Conservation (phyloP, 805 yeast species). For the Lipomyces starkeyi region DNA sequence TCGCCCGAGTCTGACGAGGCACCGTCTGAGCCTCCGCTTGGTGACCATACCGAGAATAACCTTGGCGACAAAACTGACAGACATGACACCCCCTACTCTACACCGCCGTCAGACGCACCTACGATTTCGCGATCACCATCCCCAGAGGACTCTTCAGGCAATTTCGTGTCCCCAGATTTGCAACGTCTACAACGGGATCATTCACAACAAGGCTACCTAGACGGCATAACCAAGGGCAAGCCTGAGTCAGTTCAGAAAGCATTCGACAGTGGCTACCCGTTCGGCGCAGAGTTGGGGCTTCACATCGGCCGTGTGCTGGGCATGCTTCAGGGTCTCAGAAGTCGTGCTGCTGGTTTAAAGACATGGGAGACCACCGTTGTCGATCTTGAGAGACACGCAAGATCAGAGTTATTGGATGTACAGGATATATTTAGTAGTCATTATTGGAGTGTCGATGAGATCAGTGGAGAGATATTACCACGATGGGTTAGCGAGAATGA, state of each 20-base stretch:
- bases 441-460: conserved; percentile 27
- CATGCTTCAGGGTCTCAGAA: conserved; percentile 50
- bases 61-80: background rate
- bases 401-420: conserved; percentile 21
- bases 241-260: conserved; percentile 76
- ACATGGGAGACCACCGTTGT: background rate
- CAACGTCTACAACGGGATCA: conserved; percentile 57
- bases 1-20: background rate
- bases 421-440: conserved; percentile 15
- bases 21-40: background rate
- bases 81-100: background rate
- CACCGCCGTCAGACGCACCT: background rate
- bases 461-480: conserved; percentile 20
- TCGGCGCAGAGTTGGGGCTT: conserved; percentile 74
- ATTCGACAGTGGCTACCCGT: conserved; percentile 78
- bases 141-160: background rate
- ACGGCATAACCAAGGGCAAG: conserved; percentile 73
- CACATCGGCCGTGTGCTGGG: conserved; percentile 71
- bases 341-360: background rate
- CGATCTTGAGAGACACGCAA: conserved; percentile 15
- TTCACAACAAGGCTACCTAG: conserved; percentile 79
- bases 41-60: background rate
- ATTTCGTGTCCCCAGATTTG: conserved; percentile 29
- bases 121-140: background rate
- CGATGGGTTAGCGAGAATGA: conserved; percentile 12